Conservation (phyloP, 2,329 filamentous ascomycete genomes). For the Fusarium newnesense region DNA sequence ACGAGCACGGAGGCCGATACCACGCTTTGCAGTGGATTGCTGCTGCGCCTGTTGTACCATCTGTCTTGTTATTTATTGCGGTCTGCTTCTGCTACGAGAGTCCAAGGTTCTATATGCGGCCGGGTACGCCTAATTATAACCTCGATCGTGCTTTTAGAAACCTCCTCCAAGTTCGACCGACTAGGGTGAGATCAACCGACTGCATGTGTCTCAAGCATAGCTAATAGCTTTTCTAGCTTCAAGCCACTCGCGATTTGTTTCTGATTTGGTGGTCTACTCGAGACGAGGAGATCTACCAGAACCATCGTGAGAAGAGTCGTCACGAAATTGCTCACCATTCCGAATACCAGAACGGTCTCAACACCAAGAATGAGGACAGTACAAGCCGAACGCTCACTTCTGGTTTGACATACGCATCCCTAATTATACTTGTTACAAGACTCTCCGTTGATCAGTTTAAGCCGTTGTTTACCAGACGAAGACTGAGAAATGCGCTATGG, state of each 20-base stretch:
- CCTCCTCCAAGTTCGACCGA: constrained; percentile 48
- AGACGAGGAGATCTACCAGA: not conserved
- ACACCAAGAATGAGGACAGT: too few relatives aligned
- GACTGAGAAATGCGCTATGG: constrained; percentile 35
- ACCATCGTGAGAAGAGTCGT: not conserved
- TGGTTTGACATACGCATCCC: constrained; percentile 27
- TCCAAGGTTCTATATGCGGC: constrained; percentile 53
- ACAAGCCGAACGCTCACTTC: not conserved
- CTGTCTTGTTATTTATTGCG: constrained; percentile 46
- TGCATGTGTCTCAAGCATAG: accelerated
- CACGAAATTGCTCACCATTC: not conserved
- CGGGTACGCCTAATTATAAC: constrained; percentile 47
- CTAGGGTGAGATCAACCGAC: constrained; percentile 5
- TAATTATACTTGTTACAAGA: constrained; percentile 1
- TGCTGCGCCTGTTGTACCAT: constrained; percentile 50
- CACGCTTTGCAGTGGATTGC: constrained; percentile 47
- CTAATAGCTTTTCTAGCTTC: constrained; percentile 42
- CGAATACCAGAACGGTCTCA: not conserved
- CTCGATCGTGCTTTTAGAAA: constrained; percentile 49
- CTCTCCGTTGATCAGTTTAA: constrained; percentile 33
- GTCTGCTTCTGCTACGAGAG: constrained; percentile 54
- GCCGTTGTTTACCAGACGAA: constrained; percentile 17
- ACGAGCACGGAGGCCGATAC: constrained; percentile 6
- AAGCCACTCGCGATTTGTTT: constrained; percentile 52
- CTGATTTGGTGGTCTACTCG: constrained; percentile 43